Conservation (phyloP, 2,329 filamentous ascomycete genomes). For the Ceratocystis lukuohia region DNA sequence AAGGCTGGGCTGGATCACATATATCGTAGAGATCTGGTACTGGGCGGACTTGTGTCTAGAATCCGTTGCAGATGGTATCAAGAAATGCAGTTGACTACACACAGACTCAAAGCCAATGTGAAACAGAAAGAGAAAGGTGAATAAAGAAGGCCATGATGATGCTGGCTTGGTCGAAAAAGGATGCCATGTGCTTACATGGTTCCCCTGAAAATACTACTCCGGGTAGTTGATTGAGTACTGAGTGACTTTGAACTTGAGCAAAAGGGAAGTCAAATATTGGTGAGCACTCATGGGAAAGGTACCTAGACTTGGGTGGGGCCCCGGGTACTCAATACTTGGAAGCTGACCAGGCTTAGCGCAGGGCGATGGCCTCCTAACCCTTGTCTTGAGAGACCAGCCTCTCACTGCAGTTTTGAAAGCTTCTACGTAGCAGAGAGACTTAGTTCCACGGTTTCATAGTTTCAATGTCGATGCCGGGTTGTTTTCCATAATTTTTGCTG, state of each 20-base stretch:
- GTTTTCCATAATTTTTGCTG: neutral
- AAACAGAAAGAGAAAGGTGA: neutral
- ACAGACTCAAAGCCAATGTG: neutral
- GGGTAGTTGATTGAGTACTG: neutral
- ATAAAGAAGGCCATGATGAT: neutral
- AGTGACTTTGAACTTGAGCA: neutral
- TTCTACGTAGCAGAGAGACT: too few species aligned
- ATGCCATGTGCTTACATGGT: constrained; percentile 5
- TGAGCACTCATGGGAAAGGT: neutral
- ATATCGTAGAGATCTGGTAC: neutral
- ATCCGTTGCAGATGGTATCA: constrained; percentile 1
- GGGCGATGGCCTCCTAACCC: neutral
- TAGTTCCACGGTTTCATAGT: too few species aligned
- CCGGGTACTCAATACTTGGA: neutral
- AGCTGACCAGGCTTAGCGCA: neutral
- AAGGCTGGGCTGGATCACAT: neutral
- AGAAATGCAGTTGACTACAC: constrained; percentile 1
- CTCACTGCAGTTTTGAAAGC: neutral
- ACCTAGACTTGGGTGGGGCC: neutral
- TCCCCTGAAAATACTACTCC: constrained; percentile 15
- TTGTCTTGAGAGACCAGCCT: neutral
- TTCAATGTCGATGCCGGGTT: neutral
- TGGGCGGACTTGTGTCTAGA: neutral
- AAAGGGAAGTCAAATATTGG: neutral
- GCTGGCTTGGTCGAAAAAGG: neutral